Percentiles rank a stretch among this genome's conserved stretches.
phyloP scores from a whole-genome alignment of 371 early-diverging fungal species.

The Catenaria anguillulae region DNA sequence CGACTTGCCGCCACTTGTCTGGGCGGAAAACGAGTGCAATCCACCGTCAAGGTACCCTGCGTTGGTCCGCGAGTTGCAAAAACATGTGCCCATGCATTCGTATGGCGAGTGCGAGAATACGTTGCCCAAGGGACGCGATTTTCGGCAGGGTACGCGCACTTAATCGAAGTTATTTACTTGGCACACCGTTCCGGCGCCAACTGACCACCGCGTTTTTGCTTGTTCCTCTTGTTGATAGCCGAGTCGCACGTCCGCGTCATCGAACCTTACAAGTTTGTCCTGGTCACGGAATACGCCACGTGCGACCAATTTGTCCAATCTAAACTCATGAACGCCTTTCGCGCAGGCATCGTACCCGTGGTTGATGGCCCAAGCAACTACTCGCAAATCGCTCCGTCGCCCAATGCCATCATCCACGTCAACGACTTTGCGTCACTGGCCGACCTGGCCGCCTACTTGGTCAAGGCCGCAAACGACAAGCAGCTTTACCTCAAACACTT shows the following conservation, averaged over 20 bases:
- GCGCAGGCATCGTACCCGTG: conserved; percentile 15
- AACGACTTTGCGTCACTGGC: conserved; percentile 14
- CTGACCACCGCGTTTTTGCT: no score
- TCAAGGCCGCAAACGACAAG: neutral
- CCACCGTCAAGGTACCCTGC: neutral
- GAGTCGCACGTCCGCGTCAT: neutral
- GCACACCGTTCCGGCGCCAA: no score
- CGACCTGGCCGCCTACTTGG: conserved; percentile 11
- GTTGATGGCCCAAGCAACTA: conserved; percentile 19
- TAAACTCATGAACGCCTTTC: conserved; percentile 10
- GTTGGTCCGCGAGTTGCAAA: neutral
- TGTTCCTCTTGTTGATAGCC: no score
- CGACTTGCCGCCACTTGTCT: neutral
- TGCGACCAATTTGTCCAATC: conserved; percentile 13
- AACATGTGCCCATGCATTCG: neutral
- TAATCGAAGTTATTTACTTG: no score
- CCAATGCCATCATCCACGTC: conserved; percentile 12
- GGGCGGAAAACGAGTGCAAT: neutral
- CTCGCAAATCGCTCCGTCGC: conserved; percentile 13
- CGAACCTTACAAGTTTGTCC: conserved; percentile 16
- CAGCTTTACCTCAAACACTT: neutral
- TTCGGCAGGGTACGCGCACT: neutral
- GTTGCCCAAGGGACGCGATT: neutral
- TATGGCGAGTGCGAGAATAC: neutral
- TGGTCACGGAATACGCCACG: conserved; percentile 17